A percentile compares a stretch with the other conserved stretches of the same genome.
These are phyloP conservation scores for Hymenoscyphus scutula DNA, from an alignment of 2,329 filamentous ascomycete species.

Conservation along the genomic window DNA sequence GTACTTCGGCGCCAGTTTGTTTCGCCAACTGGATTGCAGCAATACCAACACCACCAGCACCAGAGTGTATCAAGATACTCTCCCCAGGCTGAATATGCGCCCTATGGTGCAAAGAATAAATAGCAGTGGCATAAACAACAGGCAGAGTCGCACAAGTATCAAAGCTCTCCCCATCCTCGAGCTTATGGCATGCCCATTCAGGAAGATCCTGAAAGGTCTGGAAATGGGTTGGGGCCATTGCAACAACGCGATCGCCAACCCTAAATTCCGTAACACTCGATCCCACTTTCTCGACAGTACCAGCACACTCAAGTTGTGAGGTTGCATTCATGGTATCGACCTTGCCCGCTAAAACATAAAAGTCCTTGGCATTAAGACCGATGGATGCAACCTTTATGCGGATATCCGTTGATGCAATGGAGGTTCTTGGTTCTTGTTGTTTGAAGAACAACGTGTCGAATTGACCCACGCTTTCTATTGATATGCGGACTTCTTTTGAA, in stretches of 20 bases:
- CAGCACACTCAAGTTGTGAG: conserved; percentile 22
- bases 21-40: conserved; percentile 35
- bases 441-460: background rate
- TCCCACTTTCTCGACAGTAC: conserved; percentile 31
- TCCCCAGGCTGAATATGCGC: conserved; percentile 6
- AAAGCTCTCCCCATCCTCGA: conserved; percentile 42
- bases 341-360: background rate
- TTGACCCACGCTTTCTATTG: background rate
- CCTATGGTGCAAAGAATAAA: conserved; percentile 2
- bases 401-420: background rate
- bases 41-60: conserved; percentile 34
- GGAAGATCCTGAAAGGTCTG: background rate
- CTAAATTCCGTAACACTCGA: conserved; percentile 23
- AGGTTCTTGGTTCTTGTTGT: background rate
- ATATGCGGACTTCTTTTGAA: background rate
- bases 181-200: conserved; percentile 35
- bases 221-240: conserved; percentile 35
- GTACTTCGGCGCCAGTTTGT: conserved; percentile 28
- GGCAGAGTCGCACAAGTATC: conserved; percentile 40
- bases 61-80: conserved; percentile 34
- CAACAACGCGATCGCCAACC: conserved; percentile 30
- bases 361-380: background rate
- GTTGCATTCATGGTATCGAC: background rate
- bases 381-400: background rate
- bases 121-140: conserved; percentile 6